phyloP scores from a whole-genome alignment of 2,329 filamentous ascomycete species.

The Tolypocladium amazonense region DNA sequence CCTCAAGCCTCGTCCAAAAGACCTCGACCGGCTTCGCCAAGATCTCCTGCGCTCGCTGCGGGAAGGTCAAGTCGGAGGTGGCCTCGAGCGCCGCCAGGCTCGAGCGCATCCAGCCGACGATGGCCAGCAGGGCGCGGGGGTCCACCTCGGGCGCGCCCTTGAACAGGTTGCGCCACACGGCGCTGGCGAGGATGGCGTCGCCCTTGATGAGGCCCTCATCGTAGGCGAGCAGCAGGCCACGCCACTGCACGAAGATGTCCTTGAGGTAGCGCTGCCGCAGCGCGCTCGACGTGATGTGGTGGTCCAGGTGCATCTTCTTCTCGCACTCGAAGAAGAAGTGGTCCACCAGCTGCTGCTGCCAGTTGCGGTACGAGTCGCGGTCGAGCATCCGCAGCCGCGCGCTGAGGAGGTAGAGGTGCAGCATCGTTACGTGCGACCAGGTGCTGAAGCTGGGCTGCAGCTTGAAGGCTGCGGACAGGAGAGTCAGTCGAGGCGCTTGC shows the following conservation, averaged over 20 bases:
- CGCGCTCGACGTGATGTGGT: slow-evolving; percentile 53
- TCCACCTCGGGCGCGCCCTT: slow-evolving; percentile 52
- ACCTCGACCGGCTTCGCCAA: slow-evolving; percentile 24
- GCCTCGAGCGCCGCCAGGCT: slow-evolving; percentile 37
- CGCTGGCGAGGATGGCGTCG: slow-evolving; percentile 67
- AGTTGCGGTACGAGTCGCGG: slow-evolving; percentile 55
- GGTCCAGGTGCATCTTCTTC: slow-evolving; percentile 70
- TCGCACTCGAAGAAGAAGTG: slow-evolving; percentile 91
- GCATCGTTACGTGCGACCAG: slow-evolving; percentile 92
- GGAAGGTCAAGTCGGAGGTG: slow-evolving; percentile 32
- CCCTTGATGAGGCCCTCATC: slow-evolving; percentile 71
- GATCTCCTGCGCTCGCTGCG: slow-evolving; percentile 19
- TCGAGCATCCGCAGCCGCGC: slow-evolving; percentile 75
- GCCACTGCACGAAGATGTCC: slow-evolving; percentile 89
- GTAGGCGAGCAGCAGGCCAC: slow-evolving; percentile 73
- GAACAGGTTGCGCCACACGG: slow-evolving; percentile 90
- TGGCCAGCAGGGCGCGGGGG: slow-evolving; percentile 36
- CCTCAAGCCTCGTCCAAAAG: slow-evolving; percentile 34
- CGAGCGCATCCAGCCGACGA: slow-evolving; percentile 46
- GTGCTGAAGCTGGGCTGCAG: slow-evolving; percentile 84
- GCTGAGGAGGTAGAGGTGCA: slow-evolving; percentile 89
- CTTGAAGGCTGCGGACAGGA: slow-evolving; percentile 48
- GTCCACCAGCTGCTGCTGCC: slow-evolving; percentile 86
- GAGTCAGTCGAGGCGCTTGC: neutral
- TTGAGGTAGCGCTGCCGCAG: slow-evolving; percentile 62